Evolutionary conservation across 1,284 basidiomycete genomes (phyloP), one percentile per base, ranked within the genome.

Genomic region (Volvariella surrecta): DNA sequence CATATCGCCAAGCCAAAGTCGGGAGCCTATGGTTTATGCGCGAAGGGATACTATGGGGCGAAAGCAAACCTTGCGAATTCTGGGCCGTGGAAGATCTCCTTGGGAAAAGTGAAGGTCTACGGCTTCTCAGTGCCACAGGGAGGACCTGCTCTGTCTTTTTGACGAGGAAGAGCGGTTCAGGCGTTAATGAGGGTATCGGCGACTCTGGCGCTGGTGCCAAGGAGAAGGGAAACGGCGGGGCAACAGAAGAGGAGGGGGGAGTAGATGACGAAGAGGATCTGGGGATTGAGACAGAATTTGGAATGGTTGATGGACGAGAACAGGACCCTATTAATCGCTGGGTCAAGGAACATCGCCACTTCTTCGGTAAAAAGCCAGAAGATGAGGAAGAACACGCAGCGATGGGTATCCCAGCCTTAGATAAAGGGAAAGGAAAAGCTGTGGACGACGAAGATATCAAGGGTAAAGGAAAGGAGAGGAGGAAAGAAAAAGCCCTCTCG

Each of bases 21-120:
- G 83, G 82, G 1, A 81, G 70, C 37, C 61, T 88, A 22, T 86
- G 82, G 80, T 87, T 87, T 64, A 64, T 82, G 40, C 59, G 67
- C 22, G 61, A 67, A 21, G 85, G 84, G 10, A 68, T 88, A 6
- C 65, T 88, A 4, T 83, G 80, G 74, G 82, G 83, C 34, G 79
- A 80, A 54, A 71, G 71, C 51, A 80, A 80, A 50, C 82, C 83
- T 2, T 82, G 79, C 55, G 79, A 82, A 53, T 87, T 83, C 55
- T 87, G 82, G 76, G 61, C 78, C 3, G 60, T 83, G n/a, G 64
- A 70, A 37, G 74, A 82, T 51, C 56, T 86, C 7, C 57, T 73
- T 2, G 57, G 58, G 32, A 68, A 62, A 44, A 54, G 57, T 16
- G 73, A 76, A 19, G 80, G 76, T n/a, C 61, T 88, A 42, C 63